Conservation (phyloP, 352 stramenopile genomes). For the Hyaloperonospora arabidopsidis region DNA sequence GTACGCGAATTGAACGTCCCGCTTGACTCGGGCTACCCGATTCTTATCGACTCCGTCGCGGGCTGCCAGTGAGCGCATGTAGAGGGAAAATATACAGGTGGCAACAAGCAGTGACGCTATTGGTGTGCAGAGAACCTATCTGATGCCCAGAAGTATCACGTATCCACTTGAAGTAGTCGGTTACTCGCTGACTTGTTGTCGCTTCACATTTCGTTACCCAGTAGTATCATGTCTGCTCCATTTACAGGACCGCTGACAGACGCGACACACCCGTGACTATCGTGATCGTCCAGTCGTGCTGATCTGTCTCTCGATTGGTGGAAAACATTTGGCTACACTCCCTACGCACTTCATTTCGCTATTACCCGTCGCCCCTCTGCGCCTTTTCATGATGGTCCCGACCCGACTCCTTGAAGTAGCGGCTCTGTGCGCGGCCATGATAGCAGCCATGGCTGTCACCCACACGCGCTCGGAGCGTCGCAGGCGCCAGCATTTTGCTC, state of each 20-base stretch:
- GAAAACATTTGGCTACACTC: not conserved
- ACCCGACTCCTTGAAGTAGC: constrained; percentile 37
- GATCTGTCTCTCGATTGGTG: constrained; percentile 3
- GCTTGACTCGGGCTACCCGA: constrained; percentile 92
- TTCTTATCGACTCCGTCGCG: constrained; percentile 93
- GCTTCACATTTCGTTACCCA: too few species aligned
- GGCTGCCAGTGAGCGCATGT: constrained; percentile 44
- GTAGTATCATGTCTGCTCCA: too few species aligned
- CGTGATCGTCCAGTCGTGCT: constrained; percentile 7
- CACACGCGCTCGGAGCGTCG: constrained; percentile 38
- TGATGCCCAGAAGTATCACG: too few species aligned
- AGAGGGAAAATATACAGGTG: too few species aligned
- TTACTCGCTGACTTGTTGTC: too few species aligned
- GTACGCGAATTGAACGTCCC: constrained; percentile 81
- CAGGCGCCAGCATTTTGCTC: constrained; percentile 31
- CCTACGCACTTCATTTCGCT: too few species aligned
- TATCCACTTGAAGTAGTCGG: too few species aligned
- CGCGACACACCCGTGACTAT: not conserved
- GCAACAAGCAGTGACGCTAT: too few species aligned
- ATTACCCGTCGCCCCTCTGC: not conserved
- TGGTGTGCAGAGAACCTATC: too few species aligned
- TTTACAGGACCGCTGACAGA: too few species aligned
- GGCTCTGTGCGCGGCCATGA: constrained; percentile 38
- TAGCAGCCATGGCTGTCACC: constrained; percentile 40
- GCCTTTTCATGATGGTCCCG: constrained; percentile 33